Evolutionary conservation across 2,329 filamentous ascomycete species (phyloP), one percentile per base, ranked within the genome.

Genomic region (Elsinoe perseae): DNA sequence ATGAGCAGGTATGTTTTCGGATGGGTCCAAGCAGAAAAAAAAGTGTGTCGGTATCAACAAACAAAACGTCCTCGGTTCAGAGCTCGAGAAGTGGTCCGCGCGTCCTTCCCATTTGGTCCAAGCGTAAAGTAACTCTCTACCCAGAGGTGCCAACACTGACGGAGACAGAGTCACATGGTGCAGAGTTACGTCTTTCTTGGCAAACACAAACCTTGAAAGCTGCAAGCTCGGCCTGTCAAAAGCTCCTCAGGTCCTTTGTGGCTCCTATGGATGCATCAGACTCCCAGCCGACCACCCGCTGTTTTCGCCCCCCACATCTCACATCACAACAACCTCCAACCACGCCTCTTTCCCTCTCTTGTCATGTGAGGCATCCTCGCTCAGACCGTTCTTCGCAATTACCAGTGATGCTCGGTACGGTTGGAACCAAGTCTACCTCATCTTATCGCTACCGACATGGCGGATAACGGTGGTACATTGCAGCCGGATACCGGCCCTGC

Each of bases 381-480:
- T 52, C 28, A 23, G 20, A 8, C 48, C 48, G 48, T 52, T 38
- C 28, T 36, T 36, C 30, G 48, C 25, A 52, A 52, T 52, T 36
- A 52, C 30, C 48, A 52, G 48, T 34, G 18, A 52, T 52, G 48
- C 48, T 38, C 25, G 48, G 48, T 52, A 25, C 32, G 28, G 30
- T 28, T 9, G n/a, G 8, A n/a, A 21, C 30, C 10, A 34, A 25
- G 28, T 28, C 32, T 9, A 38, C 16, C 16, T 52, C 48, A 52
- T 52, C 48, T 52, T 38, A 54, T 54, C 52, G 52, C 14, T 54
- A 44, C 53, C 53, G 27, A 25, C 53, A 56, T 56, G 53, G 53
- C 53, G 40, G 28, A 46, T 34, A 48, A 56, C 53, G 53, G 38
- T 44, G 53, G 42, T 34, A 40, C 53, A 34, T 44, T 27, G 27